A percentile compares a stretch with the other conserved stretches of the same genome.
Conservation (phyloP, 2,329 filamentous ascomycete species). For the Claviceps spartinae region DNA sequence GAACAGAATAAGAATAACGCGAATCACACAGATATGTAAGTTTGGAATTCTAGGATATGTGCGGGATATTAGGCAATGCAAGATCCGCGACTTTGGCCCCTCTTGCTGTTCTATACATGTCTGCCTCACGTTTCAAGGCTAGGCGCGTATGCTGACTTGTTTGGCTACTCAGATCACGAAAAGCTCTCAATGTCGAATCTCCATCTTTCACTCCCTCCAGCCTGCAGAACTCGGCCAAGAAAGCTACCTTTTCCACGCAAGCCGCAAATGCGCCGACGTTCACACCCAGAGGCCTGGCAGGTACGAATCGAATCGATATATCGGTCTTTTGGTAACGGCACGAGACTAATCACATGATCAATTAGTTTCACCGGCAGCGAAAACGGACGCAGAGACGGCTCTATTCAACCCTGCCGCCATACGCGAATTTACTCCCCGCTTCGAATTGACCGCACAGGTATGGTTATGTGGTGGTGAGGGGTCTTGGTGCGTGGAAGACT, state of each 20-base stretch:
- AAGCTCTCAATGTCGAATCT: conserved; percentile 85
- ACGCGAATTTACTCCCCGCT: conserved; percentile 47
- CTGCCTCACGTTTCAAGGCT: neutral
- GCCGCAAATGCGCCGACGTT: conserved; percentile 81
- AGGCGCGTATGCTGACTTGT: conserved; percentile 1
- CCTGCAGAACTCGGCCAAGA: conserved; percentile 38
- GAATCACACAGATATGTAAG: conserved; percentile 37
- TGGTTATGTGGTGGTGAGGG: conserved; percentile 7
- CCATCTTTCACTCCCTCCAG: conserved; percentile 76
- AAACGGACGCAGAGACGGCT: conserved; percentile 28
- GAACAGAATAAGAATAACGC: conserved; percentile 49
- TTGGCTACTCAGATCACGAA: conserved; percentile 40
- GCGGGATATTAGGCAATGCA: too few species aligned
- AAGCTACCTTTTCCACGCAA: conserved; percentile 72
- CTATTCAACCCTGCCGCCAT: conserved; percentile 44
- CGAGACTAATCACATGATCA: neutral
- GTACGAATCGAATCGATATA: conserved; percentile 15
- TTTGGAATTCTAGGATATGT: conserved; percentile 6
- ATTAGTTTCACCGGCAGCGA: conserved; percentile 21
- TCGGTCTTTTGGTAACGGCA: neutral
- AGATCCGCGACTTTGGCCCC: neutral
- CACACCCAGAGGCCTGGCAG: conserved; percentile 51
- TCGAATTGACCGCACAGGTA: conserved; percentile 38
- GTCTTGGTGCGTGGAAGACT: neutral
- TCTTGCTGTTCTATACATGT: neutral